Conservation (phyloP, 2,329 filamentous ascomycete genomes). For the Clarireedia paspali region DNA sequence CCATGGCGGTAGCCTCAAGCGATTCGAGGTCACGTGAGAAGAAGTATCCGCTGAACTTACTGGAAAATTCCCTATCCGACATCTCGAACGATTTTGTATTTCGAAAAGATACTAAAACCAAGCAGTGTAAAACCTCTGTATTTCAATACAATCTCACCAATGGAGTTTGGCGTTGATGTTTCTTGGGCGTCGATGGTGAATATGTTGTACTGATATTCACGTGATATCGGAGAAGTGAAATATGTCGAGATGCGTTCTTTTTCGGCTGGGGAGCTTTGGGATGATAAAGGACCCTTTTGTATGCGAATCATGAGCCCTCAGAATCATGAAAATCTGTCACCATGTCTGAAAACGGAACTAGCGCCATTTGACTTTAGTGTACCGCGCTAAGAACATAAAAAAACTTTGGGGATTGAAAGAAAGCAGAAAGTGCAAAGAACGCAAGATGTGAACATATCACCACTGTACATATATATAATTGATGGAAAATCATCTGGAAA, state of each 20-base stretch:
- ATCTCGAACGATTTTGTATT: slow-evolving; percentile 31
- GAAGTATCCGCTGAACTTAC: slow-evolving; percentile 2
- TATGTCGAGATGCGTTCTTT: neutral
- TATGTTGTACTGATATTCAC: neutral
- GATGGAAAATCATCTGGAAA: too few species aligned
- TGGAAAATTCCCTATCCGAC: slow-evolving; percentile 57
- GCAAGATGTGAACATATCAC: too few species aligned
- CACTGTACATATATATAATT: too few species aligned
- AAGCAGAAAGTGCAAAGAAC: neutral
- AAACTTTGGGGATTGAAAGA: neutral
- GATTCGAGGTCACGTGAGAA: neutral
- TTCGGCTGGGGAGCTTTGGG: neutral
- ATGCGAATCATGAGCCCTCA: neutral
- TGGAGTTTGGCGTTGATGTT: neutral
- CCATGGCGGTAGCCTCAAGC: neutral
- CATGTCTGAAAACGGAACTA: neutral
- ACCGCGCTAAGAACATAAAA: neutral
- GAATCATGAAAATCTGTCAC: neutral
- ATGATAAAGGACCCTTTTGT: neutral
- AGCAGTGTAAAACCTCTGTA: neutral
- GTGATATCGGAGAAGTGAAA: neutral
- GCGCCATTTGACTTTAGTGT: neutral
- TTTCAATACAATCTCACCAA: neutral
- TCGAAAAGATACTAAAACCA: neutral
- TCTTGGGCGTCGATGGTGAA: too few species aligned